These are phyloP conservation scores for Chamaecyparis obtusa DNA, from an alignment of 75 land plant species.

Conservation along the genomic window DNA sequence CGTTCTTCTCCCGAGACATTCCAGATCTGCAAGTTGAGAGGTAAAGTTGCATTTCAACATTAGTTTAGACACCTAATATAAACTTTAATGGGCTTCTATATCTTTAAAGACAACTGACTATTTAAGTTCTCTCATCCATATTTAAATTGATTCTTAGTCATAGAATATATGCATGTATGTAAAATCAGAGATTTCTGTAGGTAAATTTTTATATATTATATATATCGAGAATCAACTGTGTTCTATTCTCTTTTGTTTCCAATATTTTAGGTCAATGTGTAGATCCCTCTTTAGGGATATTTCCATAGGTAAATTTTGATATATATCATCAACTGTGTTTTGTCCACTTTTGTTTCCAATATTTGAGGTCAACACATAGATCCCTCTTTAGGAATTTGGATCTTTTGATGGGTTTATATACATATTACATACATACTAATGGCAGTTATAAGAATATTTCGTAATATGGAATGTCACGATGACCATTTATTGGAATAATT, in stretches of 20 bases:
- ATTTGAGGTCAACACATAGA: too few species aligned
- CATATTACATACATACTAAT: not conserved
- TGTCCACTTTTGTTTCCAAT: too few species aligned
- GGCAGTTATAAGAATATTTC: not conserved
- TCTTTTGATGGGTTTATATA: not conserved
- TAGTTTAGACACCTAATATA: not conserved
- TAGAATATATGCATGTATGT: not conserved
- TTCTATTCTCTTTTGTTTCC: too few species aligned
- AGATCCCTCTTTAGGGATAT: too few species aligned
- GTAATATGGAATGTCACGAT: not conserved
- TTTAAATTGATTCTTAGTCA: not conserved
- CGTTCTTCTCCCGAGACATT: conserved; percentile 78
- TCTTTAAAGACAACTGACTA: not conserved
- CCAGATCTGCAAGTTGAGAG: conserved; percentile 42
- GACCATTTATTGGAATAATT: not conserved
- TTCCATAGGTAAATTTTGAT: not conserved
- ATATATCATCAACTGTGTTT: too few species aligned
- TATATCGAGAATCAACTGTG: too few species aligned
- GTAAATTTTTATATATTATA: not conserved
- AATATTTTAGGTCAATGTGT: too few species aligned
- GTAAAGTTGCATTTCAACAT: conserved; percentile 17
- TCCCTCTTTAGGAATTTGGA: not conserved
- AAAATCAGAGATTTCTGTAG: not conserved
- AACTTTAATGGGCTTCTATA: not conserved
- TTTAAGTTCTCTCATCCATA: not conserved